Evolutionary conservation across 2,329 filamentous ascomycete genomes (phyloP).

Genomic region (Metarhizium guizhouense): DNA sequence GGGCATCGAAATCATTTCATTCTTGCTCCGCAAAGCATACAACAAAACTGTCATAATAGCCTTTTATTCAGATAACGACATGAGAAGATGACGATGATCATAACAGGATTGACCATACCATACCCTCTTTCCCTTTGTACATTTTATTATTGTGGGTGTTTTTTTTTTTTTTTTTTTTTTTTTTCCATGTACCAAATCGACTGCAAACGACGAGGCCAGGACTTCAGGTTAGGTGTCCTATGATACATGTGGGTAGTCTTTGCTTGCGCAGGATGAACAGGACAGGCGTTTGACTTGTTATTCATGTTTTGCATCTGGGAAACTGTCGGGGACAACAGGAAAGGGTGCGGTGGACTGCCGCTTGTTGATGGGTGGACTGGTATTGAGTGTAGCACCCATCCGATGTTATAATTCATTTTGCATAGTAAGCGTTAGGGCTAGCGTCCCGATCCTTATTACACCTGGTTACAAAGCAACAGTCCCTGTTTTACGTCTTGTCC

Average conservation of each 20-base stretch:
- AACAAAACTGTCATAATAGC: constrained; percentile 10
- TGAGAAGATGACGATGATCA: constrained; percentile 10
- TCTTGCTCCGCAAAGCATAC: neutral
- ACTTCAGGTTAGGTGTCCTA: neutral
- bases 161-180: constrained; percentile 5
- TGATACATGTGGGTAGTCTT: neutral
- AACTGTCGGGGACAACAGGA: neutral
- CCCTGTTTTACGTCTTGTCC: neutral
- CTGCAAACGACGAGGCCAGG: neutral
- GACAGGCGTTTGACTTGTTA: neutral
- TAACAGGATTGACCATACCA: constrained; percentile 5
- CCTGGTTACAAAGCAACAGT: neutral
- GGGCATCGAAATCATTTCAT: neutral
- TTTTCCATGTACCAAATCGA: constrained; percentile 1
- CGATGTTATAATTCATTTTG: constrained; percentile 2
- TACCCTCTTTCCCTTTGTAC: constrained; percentile 9
- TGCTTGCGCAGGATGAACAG: neutral
- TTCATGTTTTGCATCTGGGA: neutral
- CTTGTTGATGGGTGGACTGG: neutral
- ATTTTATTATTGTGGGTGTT: constrained; percentile 1
- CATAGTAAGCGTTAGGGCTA: constrained; percentile 2
- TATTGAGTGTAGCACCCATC: neutral
- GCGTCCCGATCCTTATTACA: neutral
- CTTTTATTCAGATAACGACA: constrained; percentile 8
- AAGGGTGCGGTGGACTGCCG: neutral